phyloP scores from a whole-genome alignment of 1,139 yeast genomes.

The Taphrina confusa region DNA sequence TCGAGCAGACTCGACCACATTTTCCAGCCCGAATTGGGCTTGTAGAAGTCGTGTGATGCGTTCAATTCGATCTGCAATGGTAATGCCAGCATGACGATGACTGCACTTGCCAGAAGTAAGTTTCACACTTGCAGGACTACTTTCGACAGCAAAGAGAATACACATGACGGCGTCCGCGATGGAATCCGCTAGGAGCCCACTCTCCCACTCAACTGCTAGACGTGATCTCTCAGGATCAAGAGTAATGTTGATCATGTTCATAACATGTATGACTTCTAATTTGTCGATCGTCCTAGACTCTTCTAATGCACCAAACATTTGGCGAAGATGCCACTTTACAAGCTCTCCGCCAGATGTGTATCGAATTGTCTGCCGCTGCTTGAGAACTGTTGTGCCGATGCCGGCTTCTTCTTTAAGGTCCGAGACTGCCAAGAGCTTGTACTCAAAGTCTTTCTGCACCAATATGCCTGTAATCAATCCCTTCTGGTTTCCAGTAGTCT shows the following conservation, averaged over 20 bases:
- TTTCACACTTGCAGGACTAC: slow-evolving; percentile 93
- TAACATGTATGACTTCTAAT: slow-evolving; percentile 45
- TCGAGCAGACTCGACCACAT: slow-evolving; percentile 53
- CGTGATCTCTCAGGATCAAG: slow-evolving; percentile 51
- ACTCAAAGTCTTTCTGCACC: slow-evolving; percentile 86
- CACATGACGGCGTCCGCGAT: slow-evolving; percentile 94
- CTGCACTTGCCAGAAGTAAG: slow-evolving; percentile 51
- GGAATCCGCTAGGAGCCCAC: slow-evolving; percentile 85
- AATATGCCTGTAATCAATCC: slow-evolving; percentile 75
- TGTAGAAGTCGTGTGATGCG: slow-evolving; percentile 64
- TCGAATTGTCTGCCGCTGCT: slow-evolving; percentile 73
- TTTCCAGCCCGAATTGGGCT: slow-evolving; percentile 81
- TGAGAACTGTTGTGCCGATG: slow-evolving; percentile 78
- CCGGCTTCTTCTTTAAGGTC: slow-evolving; percentile 90
- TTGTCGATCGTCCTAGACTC: slow-evolving; percentile 57
- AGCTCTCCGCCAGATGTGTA: slow-evolving; percentile 81
- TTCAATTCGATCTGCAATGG: slow-evolving; percentile 55
- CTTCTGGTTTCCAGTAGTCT: slow-evolving; percentile 40
- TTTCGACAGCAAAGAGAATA: slow-evolving; percentile 83
- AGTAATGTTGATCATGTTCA: slow-evolving; percentile 55
- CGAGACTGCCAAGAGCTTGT: slow-evolving; percentile 75
- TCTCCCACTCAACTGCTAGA: slow-evolving; percentile 74
- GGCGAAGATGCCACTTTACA: slow-evolving; percentile 84
- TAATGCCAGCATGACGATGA: slow-evolving; percentile 41
- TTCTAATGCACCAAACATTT: slow-evolving; percentile 88